phyloP scores from a whole-genome alignment of 1,284 basidiomycete genomes.

The Rhodotorula sp. region DNA sequence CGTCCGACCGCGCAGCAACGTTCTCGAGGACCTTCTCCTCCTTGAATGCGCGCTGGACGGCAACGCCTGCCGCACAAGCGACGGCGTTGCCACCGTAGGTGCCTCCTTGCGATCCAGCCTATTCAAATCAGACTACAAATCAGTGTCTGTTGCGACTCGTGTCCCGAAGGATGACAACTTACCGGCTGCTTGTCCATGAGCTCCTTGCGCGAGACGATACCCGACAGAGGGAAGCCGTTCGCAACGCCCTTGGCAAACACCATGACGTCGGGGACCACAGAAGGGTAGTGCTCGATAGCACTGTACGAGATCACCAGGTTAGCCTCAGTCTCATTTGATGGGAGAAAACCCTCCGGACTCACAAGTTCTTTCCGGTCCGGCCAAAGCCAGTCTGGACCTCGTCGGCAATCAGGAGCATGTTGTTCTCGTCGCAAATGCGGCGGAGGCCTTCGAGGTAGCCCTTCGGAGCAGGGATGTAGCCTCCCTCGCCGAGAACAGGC shows the following conservation, averaged over 20 bases:
- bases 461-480: conserved; percentile 84
- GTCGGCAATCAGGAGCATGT: conserved; percentile 57
- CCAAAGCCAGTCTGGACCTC: conserved; percentile 78
- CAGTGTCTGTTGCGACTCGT: neutral
- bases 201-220: conserved; percentile 76
- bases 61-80: conserved; percentile 80
- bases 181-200: conserved; percentile 77
- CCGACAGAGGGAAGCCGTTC: conserved; percentile 91
- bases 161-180: conserved; percentile 36
- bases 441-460: conserved; percentile 78
- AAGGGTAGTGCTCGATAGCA: conserved; percentile 60
- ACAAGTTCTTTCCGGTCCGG: conserved; percentile 81
- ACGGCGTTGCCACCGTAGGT: conserved; percentile 83
- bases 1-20: conserved; percentile 66
- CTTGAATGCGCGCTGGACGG: conserved; percentile 71
- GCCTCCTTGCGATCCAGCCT: conserved; percentile 61
- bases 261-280: conserved; percentile 82
- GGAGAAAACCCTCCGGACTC: neutral
- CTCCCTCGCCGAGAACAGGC: conserved; percentile 68
- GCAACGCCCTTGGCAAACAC: conserved; percentile 91
- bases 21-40: conserved; percentile 78
- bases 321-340: too few species aligned
- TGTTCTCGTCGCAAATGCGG: conserved; percentile 80
- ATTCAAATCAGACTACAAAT: accelerated
- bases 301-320: conserved; percentile 22